Conservation (phyloP, 305 asterid species). For the Fraxinus latifolia region DNA sequence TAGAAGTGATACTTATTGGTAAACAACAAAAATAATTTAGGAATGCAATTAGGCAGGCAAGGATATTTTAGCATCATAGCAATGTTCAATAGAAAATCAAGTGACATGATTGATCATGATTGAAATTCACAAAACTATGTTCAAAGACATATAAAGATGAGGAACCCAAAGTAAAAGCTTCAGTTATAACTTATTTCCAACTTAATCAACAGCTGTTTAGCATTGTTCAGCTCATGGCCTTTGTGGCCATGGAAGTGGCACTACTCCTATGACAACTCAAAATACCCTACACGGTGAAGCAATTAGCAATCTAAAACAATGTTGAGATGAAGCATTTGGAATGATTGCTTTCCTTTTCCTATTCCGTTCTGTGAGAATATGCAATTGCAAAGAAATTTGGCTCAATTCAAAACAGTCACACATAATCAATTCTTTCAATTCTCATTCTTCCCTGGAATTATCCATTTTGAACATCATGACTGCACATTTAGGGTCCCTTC, state of each 20-base stretch:
- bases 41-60: not conserved
- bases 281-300: not conserved
- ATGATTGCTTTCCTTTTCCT: not conserved
- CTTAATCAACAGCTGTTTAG: not conserved
- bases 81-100: not conserved
- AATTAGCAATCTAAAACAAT: not conserved
- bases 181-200: not conserved
- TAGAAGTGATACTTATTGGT: not conserved
- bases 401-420: not conserved
- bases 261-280: not conserved
- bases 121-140: not conserved
- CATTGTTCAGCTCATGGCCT: not conserved
- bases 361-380: not conserved
- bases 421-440: not conserved
- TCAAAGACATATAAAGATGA: not conserved
- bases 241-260: not conserved
- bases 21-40: not conserved
- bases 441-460: not conserved
- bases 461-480: not conserved
- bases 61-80: not conserved
- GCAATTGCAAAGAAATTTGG: not conserved
- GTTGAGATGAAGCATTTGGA: not conserved
- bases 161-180: not conserved
- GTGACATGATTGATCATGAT: not conserved
- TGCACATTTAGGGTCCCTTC: not conserved